Percentiles rank a stretch among this genome's conserved stretches.
Evolutionary conservation across 306 rosid genomes (phyloP).

Genomic region (Senna tora): DNA sequence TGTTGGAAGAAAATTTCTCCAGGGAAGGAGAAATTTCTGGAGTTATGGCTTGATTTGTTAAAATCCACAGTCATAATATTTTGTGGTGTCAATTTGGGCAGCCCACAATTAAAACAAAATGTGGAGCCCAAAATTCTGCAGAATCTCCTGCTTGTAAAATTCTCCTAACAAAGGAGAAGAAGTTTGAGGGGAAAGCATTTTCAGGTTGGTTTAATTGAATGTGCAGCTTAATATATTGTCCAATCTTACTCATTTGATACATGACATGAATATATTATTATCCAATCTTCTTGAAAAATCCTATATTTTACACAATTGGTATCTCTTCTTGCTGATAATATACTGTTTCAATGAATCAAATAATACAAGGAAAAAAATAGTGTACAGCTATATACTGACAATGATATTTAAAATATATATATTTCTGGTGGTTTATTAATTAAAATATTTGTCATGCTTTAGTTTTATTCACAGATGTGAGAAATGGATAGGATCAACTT

Average conservation of each 20-base stretch:
- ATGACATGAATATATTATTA: background rate
- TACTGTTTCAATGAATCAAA: no score
- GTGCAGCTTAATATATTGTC: background rate
- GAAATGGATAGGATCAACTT: background rate
- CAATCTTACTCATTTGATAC: background rate
- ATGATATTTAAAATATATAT: background rate
- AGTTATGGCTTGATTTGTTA: slow-evolving; percentile 37
- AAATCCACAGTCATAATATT: slow-evolving; percentile 22
- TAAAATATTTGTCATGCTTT: background rate
- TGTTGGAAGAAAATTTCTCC: slow-evolving; percentile 33
- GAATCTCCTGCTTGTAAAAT: slow-evolving; percentile 10
- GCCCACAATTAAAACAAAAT: slow-evolving; percentile 12
- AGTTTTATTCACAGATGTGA: background rate
- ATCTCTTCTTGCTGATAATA: no score
- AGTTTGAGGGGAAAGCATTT: slow-evolving; percentile 22
- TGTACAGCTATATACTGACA: background rate
- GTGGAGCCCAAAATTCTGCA: slow-evolving; percentile 40
- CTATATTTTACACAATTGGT: no score
- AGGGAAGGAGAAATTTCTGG: slow-evolving; percentile 44
- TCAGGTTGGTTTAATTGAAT: background rate
- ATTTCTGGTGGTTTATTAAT: no score
- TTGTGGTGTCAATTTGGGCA: slow-evolving; percentile 25
- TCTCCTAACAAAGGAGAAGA: slow-evolving; percentile 31
- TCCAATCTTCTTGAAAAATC: no score
- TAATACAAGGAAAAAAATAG: no score